Evolutionary conservation across 306 rosid genomes (phyloP).

Genomic region (Cicer pinnatifidum): DNA sequence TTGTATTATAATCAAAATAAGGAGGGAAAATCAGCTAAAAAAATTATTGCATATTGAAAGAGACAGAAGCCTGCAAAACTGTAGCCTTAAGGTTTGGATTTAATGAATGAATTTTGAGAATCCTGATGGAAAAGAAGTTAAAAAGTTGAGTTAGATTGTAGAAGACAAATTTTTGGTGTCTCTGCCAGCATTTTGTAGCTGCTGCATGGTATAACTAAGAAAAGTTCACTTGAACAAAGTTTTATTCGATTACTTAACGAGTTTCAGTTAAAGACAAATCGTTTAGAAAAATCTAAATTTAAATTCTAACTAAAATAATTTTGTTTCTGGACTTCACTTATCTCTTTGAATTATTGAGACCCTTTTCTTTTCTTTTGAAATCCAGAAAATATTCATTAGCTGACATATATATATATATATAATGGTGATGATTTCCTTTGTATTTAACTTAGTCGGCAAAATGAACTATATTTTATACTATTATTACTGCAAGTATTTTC

Average conservation of each 20-base stretch:
- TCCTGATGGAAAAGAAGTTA: neutral
- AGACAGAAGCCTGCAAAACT: slow-evolving; percentile 38
- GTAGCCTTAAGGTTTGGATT: neutral
- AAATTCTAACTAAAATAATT: too few species aligned
- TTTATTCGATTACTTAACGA: too few species aligned
- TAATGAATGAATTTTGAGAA: neutral
- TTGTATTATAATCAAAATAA: neutral
- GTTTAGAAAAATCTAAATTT: too few species aligned
- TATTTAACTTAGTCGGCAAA: neutral
- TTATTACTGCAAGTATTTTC: neutral
- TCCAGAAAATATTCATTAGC: neutral
- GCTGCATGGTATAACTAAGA: neutral
- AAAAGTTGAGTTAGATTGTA: neutral
- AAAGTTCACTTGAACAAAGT: neutral
- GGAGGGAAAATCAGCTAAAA: neutral
- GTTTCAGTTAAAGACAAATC: too few species aligned
- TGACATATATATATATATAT: neutral
- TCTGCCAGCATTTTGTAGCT: slow-evolving; percentile 3
- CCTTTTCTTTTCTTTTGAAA: too few species aligned
- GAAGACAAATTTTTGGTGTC: slow-evolving; percentile 20
- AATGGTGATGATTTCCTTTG: neutral
- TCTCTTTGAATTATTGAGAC: too few species aligned
- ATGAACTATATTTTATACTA: neutral
- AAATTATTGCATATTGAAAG: slow-evolving; percentile 1
- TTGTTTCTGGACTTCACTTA: too few species aligned